These are phyloP conservation scores for Cystobasidium sp. DNA, from an alignment of 1,284 basidiomycete genomes.

Conservation along the genomic window DNA sequence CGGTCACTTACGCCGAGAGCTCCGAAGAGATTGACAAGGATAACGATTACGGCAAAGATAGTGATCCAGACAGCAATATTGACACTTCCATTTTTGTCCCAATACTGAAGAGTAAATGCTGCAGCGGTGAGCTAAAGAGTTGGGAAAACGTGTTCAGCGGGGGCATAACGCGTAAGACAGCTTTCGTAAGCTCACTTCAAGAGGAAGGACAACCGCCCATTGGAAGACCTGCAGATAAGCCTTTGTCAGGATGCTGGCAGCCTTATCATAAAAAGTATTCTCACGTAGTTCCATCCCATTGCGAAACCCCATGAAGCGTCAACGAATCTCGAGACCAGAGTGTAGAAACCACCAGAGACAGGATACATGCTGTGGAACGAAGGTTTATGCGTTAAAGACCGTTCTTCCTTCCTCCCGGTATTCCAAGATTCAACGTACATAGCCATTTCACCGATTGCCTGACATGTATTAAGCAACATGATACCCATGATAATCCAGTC, in stretches of 20 bases:
- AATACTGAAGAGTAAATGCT: conserved; percentile 46
- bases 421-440: conserved; percentile 58
- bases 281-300: conserved; percentile 57
- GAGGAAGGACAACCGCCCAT: conserved; percentile 58
- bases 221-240: conserved; percentile 52
- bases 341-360: conserved; percentile 61
- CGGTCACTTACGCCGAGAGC: conserved; percentile 28
- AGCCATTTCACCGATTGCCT: conserved; percentile 60
- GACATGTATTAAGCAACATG: conserved; percentile 58
- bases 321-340: conserved; percentile 54
- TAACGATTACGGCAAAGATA: conserved; percentile 53
- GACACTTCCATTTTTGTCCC: conserved; percentile 48
- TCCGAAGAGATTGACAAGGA: conserved; percentile 49
- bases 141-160: background rate
- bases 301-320: conserved; percentile 54
- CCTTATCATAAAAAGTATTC: conserved; percentile 57
- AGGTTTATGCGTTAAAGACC: background rate
- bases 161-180: background rate
- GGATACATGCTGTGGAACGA: conserved; percentile 49
- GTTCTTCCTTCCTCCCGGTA: background rate
- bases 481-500: conserved; percentile 56
- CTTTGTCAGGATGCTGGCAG: conserved; percentile 54
- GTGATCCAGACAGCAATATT: conserved; percentile 58
- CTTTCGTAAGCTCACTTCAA: conserved; percentile 50
- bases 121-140: conserved; percentile 50